Base-by-base conservation (phyloP, 2,329 filamentous ascomycete species). In the Harringtonia lauricola region DNA sequence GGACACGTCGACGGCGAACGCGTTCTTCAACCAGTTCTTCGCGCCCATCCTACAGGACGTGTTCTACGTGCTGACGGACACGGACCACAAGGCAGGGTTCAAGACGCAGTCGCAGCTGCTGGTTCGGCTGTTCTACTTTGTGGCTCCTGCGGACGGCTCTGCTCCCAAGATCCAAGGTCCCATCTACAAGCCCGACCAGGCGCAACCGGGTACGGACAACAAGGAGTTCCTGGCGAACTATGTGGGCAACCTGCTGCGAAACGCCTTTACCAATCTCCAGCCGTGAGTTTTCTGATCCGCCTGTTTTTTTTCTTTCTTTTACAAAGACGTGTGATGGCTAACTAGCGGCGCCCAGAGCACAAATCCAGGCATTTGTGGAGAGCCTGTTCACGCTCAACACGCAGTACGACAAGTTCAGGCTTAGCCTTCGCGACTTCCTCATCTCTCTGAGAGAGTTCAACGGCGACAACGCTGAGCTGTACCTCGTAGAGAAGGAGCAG, bases 1-100 rank as follows among this genome's bases (percentile, higher is more conserved):
- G 1, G 89, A 96, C 60, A 67, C 77, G 18, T 72, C 82, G 57
- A 96, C 88, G 0, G 86, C 89, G 51, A 94, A 88, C 54, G 81
- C 86, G 35, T 98, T 98, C 73, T 98, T 98, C 80, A 88, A 94
- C 63, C 88, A 89, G 60, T 98, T 96, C 69, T 98, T 92, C 64
- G 81, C 94, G 43, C 81, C 86, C 2, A 96, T 98, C 52, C 71
- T 98, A 41, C 92, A 98, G 64, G 92, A 98, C 56, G 88, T 98
- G 14, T 94, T 98, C 73, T 98, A 95, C 57, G 92, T 98, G 35
- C 76, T 98, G 41, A 96, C 92, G 1, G 92, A 98, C 59, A 90
- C 84, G 48, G 92, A 98, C 56, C 92, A 98, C 74, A 98, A 98
- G 71, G 92, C 92, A 48, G 92, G 92, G 1, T 98, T 98, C 72